Percentiles rank a stretch among this genome's conserved stretches.
phyloP scores from a whole-genome alignment of 768 basidiomycete genomes.

The Leucogyrophana mollusca region DNA sequence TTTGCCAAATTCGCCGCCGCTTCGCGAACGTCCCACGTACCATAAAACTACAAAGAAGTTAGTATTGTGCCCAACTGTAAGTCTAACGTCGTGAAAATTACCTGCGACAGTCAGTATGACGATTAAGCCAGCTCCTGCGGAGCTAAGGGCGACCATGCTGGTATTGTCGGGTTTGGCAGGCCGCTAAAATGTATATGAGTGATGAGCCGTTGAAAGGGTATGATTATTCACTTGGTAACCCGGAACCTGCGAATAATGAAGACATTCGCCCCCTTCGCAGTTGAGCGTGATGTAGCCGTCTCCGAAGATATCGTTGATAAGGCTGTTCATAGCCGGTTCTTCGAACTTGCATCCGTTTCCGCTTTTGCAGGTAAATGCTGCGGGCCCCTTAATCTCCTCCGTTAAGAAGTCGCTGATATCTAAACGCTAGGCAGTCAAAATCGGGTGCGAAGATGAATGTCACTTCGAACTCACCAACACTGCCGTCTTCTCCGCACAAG shows the following conservation, averaged over 20 bases:
- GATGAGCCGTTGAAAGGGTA: background rate
- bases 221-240: conserved; percentile 75
- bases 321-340: conserved; percentile 94
- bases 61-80: background rate
- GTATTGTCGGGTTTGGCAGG: conserved; percentile 86
- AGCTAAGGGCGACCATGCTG: conserved; percentile 79
- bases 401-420: conserved; percentile 93
- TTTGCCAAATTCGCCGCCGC: conserved; percentile 62
- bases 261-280: conserved; percentile 89
- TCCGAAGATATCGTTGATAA: conserved; percentile 93
- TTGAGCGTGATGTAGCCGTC: conserved; percentile 85
- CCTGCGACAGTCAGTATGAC: conserved; percentile 68
- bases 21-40: conserved; percentile 81
- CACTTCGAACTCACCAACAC: conserved; percentile 67
- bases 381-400: conserved; percentile 90
- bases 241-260: conserved; percentile 92
- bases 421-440: conserved; percentile 23
- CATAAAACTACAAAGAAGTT: conserved; percentile 60
- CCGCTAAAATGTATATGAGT: conserved; percentile 26
- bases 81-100: conserved; percentile 31
- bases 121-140: conserved; percentile 71
- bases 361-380: conserved; percentile 72
- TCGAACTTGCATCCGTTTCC: conserved; percentile 84
- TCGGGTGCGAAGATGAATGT: background rate
- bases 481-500: conserved; percentile 94